A percentile compares a stretch with the other conserved stretches of the same genome.
These are phyloP conservation scores for Gossypium longicalyx DNA, from an alignment of 345 rosid genomes.

Conservation along the genomic window DNA sequence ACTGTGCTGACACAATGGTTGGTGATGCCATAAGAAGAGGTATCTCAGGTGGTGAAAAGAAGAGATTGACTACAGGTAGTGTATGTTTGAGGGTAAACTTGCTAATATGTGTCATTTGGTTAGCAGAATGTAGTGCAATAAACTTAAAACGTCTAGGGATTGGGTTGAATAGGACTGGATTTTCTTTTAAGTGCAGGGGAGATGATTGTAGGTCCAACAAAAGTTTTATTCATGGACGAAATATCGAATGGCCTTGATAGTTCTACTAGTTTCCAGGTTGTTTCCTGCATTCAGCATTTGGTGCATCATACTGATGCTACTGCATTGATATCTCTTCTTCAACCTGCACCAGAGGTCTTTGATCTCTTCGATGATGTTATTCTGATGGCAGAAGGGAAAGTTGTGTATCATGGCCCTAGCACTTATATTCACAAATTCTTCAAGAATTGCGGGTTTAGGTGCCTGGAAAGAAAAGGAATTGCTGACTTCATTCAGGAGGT, in stretches of 20 bases:
- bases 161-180: not conserved
- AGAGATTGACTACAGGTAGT: constrained; percentile 45
- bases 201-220: constrained; percentile 69
- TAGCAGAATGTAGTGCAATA: not conserved
- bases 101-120: not conserved
- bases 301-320: constrained; percentile 56
- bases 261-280: constrained; percentile 61
- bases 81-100: not conserved
- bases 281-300: constrained; percentile 48
- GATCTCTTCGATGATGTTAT: constrained; percentile 64
- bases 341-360: constrained; percentile 66
- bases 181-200: constrained; percentile 39
- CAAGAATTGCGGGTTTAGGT: constrained; percentile 56
- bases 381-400: constrained; percentile 60
- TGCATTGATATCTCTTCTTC: constrained; percentile 56
- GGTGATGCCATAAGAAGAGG: constrained; percentile 51
- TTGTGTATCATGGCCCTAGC: constrained; percentile 61
- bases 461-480: constrained; percentile 60
- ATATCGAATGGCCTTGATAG: constrained; percentile 73
- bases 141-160: no score
- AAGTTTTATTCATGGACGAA: constrained; percentile 68
- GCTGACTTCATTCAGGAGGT: constrained; percentile 75
- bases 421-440: constrained; percentile 34
- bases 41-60: constrained; percentile 52
- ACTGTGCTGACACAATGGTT: constrained; percentile 44